Base-by-base conservation (phyloP, 306 rosid genomes). In the Castanospermum australe region DNA sequence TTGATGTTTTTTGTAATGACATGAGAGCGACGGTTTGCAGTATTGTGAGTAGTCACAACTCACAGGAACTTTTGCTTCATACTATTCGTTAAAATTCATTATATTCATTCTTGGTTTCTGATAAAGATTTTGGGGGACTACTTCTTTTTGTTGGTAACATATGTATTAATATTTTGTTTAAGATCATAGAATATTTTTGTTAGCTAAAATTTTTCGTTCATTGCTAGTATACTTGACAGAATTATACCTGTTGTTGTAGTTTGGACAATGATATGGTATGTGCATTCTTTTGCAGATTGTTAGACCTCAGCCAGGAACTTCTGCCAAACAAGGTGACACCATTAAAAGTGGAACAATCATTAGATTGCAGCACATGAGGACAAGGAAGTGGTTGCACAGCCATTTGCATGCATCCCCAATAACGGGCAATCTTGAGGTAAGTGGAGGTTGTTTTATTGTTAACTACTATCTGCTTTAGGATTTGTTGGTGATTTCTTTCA, bases 351-450 rank as follows among this genome's bases (percentile, higher is more conserved):
- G 98, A 66, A 88, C 99, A 17, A 84, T 93, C 35, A 75, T 96
- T 82, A 96, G 92, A 87, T 76, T 96, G 75, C 98, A 96, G 80
- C 99, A 96, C 87, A 96, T 91, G 99, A 89, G 77, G 78, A 96
- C 99, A 8, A 93, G 96, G 89, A 96, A 90, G 86, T 96, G 99
- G 99, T 86, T 96, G 80, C 99, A 96, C 89, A 96, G 98, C 82
- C 99, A 96, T 85, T 72, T 96, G 82, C 97, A 93, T 24, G 94
- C 96, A 6, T 96, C 99, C 80, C 99, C 99, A 1, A 91, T 96
- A 75, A 56, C 94, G 4, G 92, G 98, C 90, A 93, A 96, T 86
- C 92, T 93, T 22, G 99, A 96, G 94, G 99, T 92, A 67, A 52
- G 75, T 81, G 28, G 4, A 20, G 32, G 5, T 52, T 33, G 11